Evolutionary conservation across 306 rosid genomes (phyloP).

Genomic region (Dalbergia cultrata): DNA sequence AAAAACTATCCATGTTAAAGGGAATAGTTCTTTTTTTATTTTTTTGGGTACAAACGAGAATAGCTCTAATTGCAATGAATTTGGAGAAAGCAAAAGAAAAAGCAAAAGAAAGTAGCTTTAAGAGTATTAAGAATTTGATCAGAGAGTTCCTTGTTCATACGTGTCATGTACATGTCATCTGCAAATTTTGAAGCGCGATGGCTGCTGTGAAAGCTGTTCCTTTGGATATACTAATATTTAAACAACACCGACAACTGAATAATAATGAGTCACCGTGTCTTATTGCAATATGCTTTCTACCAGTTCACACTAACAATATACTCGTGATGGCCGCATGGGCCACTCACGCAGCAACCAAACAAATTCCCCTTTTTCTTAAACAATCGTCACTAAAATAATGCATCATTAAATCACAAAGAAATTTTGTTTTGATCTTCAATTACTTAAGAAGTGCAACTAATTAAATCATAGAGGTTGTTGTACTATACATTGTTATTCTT

Average conservation of each 20-base stretch:
- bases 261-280: too few species aligned
- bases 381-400: too few species aligned
- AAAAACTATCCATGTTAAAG: neutral
- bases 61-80: neutral
- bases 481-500: too few species aligned
- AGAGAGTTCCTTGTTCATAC: neutral
- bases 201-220: neutral
- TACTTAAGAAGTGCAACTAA: too few species aligned
- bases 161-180: neutral
- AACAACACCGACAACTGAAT: neutral
- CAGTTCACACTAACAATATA: conserved; percentile 1
- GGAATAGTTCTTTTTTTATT: too few species aligned
- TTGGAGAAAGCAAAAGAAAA: conserved; percentile 1
- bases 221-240: neutral
- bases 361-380: neutral
- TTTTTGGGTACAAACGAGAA: too few species aligned
- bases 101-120: neutral
- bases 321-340: neutral
- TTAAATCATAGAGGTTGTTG: too few species aligned
- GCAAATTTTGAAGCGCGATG: neutral
- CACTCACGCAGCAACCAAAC: neutral
- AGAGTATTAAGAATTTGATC: neutral
- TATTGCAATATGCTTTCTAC: neutral
- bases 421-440: too few species aligned
- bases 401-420: too few species aligned